Evolutionary conservation across 306 rosid genomes (phyloP), one percentile per base, ranked within the genome.

Genomic region (Quercus parvula): DNA sequence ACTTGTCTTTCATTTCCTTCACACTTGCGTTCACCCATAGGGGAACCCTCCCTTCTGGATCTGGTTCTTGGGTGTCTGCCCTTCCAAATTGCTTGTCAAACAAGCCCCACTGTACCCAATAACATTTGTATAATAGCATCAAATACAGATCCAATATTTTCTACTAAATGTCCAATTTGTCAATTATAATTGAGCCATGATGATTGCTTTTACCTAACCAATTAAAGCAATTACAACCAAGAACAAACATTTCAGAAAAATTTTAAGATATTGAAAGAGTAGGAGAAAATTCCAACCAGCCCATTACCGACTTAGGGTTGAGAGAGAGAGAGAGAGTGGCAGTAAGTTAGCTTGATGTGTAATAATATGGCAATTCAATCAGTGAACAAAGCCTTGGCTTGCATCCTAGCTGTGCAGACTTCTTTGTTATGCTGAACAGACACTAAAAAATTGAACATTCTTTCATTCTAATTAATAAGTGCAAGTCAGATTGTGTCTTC

Each of bases 1-100:
- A 95, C 82, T 92, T 95, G 77, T 92, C 92, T 82, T 95, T 92
- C 91, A 92, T 90, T 86, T 91, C 97, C 85, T 92, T 74, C 13
- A 95, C 97, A 76, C 85, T 95, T 31, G 94, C 97, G 75, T 88
- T 93, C 78, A 77, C 92, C 98, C 99, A 95, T 56, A 74, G 28
- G 68, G 99, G 99, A 81, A 95, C 83, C 86, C 98, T 91, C 28
- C 97, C 97, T 75, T 92, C 98, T 70, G 99, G 99, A 87, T 95
- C 99, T 13, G 98, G 88, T 51, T 87, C 99, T 84, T 92, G 84
- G 69, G 98, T 22, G 86, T 95, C 99, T n/a, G 83, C 38, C 82
- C 99, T 89, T 80, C 99, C 99, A 66, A 95, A 91, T 74, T 90
- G 86, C 77, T 66, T 87, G 22, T 95, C 98, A 58, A 95, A 92